Percentiles rank a stretch among this genome's conserved stretches.
Conservation (phyloP, 2,329 filamentous ascomycete genomes). For the Ophiostoma perfectum region DNA sequence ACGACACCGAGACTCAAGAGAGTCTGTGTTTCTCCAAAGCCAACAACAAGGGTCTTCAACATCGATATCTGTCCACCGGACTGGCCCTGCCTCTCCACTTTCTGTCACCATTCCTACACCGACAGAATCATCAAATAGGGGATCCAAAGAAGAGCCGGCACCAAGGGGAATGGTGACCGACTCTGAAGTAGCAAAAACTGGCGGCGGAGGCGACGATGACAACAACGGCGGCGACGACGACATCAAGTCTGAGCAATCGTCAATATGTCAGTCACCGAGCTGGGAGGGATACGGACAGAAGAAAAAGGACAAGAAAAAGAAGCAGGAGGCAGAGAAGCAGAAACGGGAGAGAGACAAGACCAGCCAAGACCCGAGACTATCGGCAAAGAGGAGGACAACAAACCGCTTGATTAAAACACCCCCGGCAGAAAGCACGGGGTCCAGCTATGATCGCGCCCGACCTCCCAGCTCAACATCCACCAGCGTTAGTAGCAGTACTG, state of each 20-base stretch:
- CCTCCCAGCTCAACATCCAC: not conserved
- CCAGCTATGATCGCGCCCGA: slow-evolving; percentile 22
- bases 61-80: not conserved
- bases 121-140: too few relatives aligned
- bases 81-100: not conserved
- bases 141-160: too few relatives aligned
- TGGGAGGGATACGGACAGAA: slow-evolving; percentile 54
- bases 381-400: slow-evolving; percentile 30
- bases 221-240: slow-evolving; percentile 33
- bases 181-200: not conserved
- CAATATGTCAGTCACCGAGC: slow-evolving; percentile 57
- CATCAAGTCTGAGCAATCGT: slow-evolving; percentile 41
- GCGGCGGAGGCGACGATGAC: not conserved
- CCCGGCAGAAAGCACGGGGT: slow-evolving; percentile 28
- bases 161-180: too few relatives aligned
- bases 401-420: slow-evolving; percentile 38
- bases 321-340: slow-evolving; percentile 37
- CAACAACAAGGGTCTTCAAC: not conserved
- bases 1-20: not conserved
- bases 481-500: not conserved
- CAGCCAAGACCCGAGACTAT: not conserved
- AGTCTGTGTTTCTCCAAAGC: not conserved
- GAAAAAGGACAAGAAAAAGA: slow-evolving; percentile 52
- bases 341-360: slow-evolving; percentile 37
- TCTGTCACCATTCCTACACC: slow-evolving; percentile 1